A percentile compares a stretch with the other conserved stretches of the same genome.
Conservation (phyloP, 2,329 filamentous ascomycete genomes). For the Lanzia echinophila region DNA sequence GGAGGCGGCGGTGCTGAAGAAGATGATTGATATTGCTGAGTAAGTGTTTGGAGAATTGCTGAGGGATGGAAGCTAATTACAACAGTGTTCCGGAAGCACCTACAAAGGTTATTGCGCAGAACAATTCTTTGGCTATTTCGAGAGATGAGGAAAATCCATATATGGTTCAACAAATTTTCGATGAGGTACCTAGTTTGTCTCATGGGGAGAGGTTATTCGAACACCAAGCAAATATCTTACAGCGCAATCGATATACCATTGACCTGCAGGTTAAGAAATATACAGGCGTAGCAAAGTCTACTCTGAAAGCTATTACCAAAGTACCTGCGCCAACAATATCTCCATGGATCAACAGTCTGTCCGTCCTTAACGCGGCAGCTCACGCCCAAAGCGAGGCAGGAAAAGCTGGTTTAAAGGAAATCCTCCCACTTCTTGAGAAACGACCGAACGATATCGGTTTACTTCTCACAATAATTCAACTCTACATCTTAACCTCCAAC, state of each 20-base stretch:
- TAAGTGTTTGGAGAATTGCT: constrained; percentile 36
- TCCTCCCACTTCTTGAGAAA: constrained; percentile 63
- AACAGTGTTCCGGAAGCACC: constrained; percentile 59
- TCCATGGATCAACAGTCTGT: constrained; percentile 46
- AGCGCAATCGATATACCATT: constrained; percentile 57
- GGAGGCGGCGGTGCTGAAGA: constrained; percentile 58
- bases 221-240: constrained; percentile 58
- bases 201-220: constrained; percentile 61
- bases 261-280: constrained; percentile 64
- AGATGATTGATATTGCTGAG: constrained; percentile 54
- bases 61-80: constrained; percentile 26
- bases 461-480: constrained; percentile 70
- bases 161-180: constrained; percentile 55
- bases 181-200: constrained; percentile 45
- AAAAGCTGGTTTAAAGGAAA: constrained; percentile 61
- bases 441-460: constrained; percentile 76
- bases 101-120: constrained; percentile 57
- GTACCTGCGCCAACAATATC: constrained; percentile 43
- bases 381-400: constrained; percentile 56
- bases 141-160: constrained; percentile 55
- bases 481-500: constrained; percentile 69
- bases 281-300: constrained; percentile 48
- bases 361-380: constrained; percentile 68
- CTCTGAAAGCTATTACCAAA: constrained; percentile 38
- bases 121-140: constrained; percentile 49